Conservation (phyloP, 139 green algal genomes). For the Zygnema circumcarinatum region DNA sequence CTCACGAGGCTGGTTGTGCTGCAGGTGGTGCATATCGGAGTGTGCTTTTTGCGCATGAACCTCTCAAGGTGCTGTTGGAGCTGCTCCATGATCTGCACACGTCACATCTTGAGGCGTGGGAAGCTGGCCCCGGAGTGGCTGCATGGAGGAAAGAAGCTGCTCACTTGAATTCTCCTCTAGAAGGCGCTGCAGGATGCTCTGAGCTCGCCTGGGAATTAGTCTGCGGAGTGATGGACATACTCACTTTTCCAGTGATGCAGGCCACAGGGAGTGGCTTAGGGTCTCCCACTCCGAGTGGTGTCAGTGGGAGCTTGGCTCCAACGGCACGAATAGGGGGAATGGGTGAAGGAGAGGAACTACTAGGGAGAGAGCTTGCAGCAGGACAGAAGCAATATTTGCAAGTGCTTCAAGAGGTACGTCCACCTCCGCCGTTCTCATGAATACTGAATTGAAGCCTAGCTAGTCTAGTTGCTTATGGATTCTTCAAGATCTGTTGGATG, state of each 20-base stretch:
- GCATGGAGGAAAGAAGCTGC: not conserved
- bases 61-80: conserved; percentile 22
- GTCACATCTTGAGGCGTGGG: conserved; percentile 47
- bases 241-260: conserved; percentile 6
- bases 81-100: conserved; percentile 47
- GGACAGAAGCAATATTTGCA: conserved; percentile 33
- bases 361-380: not conserved
- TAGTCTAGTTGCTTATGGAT: no score
- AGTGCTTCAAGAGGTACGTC: conserved; percentile 32
- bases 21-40: conserved; percentile 29
- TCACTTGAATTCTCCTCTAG: not conserved
- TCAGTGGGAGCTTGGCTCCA: conserved; percentile 11
- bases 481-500: no score
- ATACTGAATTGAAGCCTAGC: no score
- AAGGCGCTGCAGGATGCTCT: not conserved
- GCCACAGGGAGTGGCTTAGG: not conserved
- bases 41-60: conserved; percentile 2
- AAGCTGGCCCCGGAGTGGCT: not conserved
- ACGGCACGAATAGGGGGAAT: not conserved
- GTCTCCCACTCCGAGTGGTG: not conserved
- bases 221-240: conserved; percentile 35
- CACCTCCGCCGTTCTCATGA: no score
- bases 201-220: conserved; percentile 7
- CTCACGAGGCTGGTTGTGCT: no score
- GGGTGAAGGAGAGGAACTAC: not conserved